A percentile compares a stretch with the other conserved stretches of the same genome.
These are phyloP conservation scores for Sclerotinia nivalis DNA, from an alignment of 2,329 filamentous ascomycete species.

Conservation along the genomic window DNA sequence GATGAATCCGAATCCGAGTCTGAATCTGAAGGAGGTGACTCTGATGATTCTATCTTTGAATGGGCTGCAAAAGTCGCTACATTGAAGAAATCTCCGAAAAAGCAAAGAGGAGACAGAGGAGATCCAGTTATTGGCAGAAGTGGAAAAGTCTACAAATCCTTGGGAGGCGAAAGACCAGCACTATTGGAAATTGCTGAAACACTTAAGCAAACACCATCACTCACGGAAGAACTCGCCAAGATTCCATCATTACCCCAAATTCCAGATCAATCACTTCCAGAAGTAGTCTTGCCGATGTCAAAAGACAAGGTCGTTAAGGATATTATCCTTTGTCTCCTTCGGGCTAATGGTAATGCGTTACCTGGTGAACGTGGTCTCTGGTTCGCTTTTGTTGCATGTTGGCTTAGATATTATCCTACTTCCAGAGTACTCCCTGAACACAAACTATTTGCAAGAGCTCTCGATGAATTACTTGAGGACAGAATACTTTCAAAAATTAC, in stretches of 20 bases:
- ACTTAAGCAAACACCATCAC: not conserved
- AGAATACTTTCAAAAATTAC: slow-evolving; percentile 28
- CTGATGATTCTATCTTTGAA: slow-evolving; percentile 34
- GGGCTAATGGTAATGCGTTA: slow-evolving; percentile 35
- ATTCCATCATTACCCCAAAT: not conserved
- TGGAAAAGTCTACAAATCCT: slow-evolving; percentile 19
- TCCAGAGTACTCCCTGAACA: slow-evolving; percentile 33
- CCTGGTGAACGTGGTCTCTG: slow-evolving; percentile 39
- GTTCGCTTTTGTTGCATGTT: slow-evolving; percentile 36
- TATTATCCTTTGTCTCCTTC: slow-evolving; percentile 31
- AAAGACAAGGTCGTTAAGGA: slow-evolving; percentile 26
- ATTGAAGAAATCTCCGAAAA: slow-evolving; percentile 13
- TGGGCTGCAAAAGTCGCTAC: slow-evolving; percentile 29
- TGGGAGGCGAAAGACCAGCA: slow-evolving; percentile 10
- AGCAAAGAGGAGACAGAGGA: slow-evolving; percentile 9
- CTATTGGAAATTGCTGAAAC: slow-evolving; percentile 11
- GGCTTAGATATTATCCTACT: slow-evolving; percentile 33
- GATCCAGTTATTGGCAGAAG: slow-evolving; percentile 9
- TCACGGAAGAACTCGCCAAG: slow-evolving; percentile 15
- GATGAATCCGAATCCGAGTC: slow-evolving; percentile 13
- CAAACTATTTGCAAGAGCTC: slow-evolving; percentile 31
- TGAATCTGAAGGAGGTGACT: slow-evolving; percentile 15
- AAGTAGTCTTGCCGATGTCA: not conserved
- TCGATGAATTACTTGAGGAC: slow-evolving; percentile 34
- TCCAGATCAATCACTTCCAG: not conserved